Evolutionary conservation across 495 filamentous ascomycete genomes (phyloP).

Genomic region (Peziza echinospora): DNA sequence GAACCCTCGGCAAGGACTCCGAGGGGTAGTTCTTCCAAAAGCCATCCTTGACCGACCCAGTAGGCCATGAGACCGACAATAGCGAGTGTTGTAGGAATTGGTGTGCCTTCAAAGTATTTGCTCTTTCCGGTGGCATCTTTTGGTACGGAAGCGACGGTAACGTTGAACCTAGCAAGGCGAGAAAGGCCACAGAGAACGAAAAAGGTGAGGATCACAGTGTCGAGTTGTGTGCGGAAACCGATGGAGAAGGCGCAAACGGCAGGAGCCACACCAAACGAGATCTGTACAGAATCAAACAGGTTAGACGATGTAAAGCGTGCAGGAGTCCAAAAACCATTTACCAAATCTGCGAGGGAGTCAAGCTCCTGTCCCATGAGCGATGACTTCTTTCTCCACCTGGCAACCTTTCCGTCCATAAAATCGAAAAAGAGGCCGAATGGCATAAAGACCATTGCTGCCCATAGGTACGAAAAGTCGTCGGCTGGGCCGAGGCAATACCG

Average conservation of each 20-base stretch:
- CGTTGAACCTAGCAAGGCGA: conserved; percentile 89
- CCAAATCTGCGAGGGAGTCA: conserved; percentile 90
- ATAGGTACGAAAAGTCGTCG: conserved; percentile 41
- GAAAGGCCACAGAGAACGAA: conserved; percentile 93
- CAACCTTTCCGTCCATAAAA: conserved; percentile 93
- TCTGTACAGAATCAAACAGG: conserved; percentile 27
- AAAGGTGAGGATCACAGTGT: conserved; percentile 65
- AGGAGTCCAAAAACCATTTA: conserved; percentile 24
- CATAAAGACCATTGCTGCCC: conserved; percentile 65
- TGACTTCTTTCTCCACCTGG: conserved; percentile 85
- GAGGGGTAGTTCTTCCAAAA: conserved; percentile 50
- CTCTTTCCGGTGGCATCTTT: conserved; percentile 84
- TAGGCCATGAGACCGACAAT: conserved; percentile 72
- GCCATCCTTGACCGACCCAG: conserved; percentile 65
- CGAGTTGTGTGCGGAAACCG: conserved; percentile 65
- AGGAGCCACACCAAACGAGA: conserved; percentile 87
- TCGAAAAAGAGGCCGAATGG: conserved; percentile 94
- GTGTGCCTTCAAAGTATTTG: conserved; percentile 87
- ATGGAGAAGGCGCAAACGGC: conserved; percentile 73
- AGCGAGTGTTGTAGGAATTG: conserved; percentile 70
- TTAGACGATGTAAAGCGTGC: neutral
- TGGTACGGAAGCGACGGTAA: conserved; percentile 66
- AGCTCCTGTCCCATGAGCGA: conserved; percentile 95
- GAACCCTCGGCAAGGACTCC: conserved; percentile 42
- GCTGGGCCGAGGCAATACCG: conserved; percentile 74